Percentiles rank a stretch among this genome's conserved stretches.
phyloP scores from a whole-genome alignment of 177 flowering plant genomes.

The Telopea speciosissima region DNA sequence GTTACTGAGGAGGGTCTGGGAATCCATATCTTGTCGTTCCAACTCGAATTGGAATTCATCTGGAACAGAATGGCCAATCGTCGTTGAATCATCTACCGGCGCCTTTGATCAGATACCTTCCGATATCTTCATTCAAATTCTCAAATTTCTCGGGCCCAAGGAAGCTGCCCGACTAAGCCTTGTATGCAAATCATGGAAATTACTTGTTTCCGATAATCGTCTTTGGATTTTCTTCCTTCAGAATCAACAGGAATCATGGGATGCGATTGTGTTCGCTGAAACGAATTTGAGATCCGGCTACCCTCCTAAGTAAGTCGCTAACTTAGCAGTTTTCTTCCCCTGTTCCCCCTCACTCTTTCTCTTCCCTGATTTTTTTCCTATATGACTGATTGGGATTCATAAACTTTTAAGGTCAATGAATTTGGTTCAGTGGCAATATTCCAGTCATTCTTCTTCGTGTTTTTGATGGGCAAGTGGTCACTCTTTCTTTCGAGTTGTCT shows the following conservation, averaged over 20 bases:
- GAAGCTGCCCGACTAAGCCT: slow-evolving; percentile 46
- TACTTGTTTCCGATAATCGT: slow-evolving; percentile 51
- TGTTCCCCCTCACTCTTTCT: not conserved
- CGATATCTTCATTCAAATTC: slow-evolving; percentile 54
- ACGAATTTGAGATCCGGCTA: slow-evolving; percentile 49
- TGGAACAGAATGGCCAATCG: not conserved
- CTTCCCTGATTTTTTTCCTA: not conserved
- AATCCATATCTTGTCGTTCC: slow-evolving; percentile 28
- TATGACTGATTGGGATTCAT: too few species aligned
- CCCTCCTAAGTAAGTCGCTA: slow-evolving; percentile 40
- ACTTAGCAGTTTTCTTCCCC: not conserved
- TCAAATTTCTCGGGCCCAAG: slow-evolving; percentile 51
- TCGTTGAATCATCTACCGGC: slow-evolving; percentile 31
- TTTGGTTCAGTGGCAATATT: too few species aligned
- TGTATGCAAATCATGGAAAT: slow-evolving; percentile 54
- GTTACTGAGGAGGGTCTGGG: slow-evolving; percentile 44
- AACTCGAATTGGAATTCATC: slow-evolving; percentile 8
- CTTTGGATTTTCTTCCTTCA: slow-evolving; percentile 78
- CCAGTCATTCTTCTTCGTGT: too few species aligned
- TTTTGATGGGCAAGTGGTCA: too few species aligned
- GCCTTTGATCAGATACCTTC: slow-evolving; percentile 52
- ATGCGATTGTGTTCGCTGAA: slow-evolving; percentile 69
- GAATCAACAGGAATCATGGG: slow-evolving; percentile 50
- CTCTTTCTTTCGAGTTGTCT: too few species aligned
- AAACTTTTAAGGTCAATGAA: too few species aligned